phyloP scores from a whole-genome alignment of 805 yeast species.

The Alloascoidea hylecoeti region DNA sequence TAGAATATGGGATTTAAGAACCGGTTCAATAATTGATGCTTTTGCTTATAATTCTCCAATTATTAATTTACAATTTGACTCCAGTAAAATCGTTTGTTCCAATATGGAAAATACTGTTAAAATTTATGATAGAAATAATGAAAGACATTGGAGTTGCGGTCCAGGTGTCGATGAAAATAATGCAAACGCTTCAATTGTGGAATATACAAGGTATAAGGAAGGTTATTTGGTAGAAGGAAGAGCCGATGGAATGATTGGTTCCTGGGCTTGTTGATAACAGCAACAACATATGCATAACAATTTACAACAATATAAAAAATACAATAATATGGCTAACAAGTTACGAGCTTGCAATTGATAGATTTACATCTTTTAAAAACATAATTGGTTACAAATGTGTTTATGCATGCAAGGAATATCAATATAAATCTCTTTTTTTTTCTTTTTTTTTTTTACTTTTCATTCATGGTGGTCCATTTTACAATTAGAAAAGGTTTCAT shows the following conservation, averaged over 20 bases:
- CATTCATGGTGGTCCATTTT: too few relatives aligned
- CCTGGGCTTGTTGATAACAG: constrained; percentile 57
- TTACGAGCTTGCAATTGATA: too few relatives aligned
- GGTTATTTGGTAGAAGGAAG: constrained; percentile 60
- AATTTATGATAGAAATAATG: constrained; percentile 41
- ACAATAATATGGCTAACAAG: too few relatives aligned
- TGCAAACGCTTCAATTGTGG: constrained; percentile 18
- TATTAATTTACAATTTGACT: constrained; percentile 43
- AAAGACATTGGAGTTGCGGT: constrained; percentile 39
- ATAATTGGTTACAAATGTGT: too few relatives aligned
- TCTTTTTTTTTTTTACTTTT: too few relatives aligned
- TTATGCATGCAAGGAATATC: too few relatives aligned
- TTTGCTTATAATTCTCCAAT: constrained; percentile 48
- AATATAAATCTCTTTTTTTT: too few relatives aligned
- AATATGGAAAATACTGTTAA: constrained; percentile 34
- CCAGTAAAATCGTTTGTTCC: constrained; percentile 37
- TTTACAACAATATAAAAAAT: too few relatives aligned
- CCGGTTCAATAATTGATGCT: constrained; percentile 46
- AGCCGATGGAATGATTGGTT: constrained; percentile 40
- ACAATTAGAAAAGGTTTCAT: too few relatives aligned
- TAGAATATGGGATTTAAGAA: constrained; percentile 62
- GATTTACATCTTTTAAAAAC: too few relatives aligned
- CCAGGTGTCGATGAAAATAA: constrained; percentile 18
- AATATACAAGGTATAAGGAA: constrained; percentile 35
- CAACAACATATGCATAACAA: too few relatives aligned